These are phyloP conservation scores for Acanthamoeba sp. DNA, from an alignment of 208 protist species.

Conservation along the genomic window DNA sequence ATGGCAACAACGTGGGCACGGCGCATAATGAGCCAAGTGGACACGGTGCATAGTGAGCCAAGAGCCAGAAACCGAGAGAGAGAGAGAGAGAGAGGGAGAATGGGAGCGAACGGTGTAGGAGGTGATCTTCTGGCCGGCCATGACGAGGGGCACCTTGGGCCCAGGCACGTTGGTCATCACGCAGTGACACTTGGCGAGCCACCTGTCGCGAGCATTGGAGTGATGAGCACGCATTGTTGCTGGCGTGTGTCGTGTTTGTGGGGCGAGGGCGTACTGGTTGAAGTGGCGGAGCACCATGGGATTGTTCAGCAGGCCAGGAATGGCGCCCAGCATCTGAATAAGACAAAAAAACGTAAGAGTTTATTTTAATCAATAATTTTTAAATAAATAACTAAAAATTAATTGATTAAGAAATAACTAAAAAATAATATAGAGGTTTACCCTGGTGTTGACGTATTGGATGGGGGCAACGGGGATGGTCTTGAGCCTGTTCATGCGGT, in stretches of 20 bases:
- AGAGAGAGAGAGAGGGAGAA: too few species aligned
- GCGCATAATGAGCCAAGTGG: too few species aligned
- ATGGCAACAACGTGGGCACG: too few species aligned
- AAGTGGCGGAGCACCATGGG: conserved; percentile 7
- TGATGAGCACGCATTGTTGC: too few species aligned
- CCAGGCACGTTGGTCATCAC: conserved; percentile 61
- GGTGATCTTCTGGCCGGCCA: conserved; percentile 39
- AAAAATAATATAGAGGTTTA: not conserved
- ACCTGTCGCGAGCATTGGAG: not conserved
- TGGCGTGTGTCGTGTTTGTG: not conserved
- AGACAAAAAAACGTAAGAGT: too few species aligned
- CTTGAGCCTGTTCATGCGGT: not conserved
- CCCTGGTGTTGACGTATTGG: not conserved
- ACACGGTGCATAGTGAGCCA: too few species aligned
- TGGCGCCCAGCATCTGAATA: not conserved
- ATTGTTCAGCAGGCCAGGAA: conserved; percentile 8
- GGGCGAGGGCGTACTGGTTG: not conserved
- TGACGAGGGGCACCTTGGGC: conserved; percentile 27
- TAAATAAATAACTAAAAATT: too few species aligned
- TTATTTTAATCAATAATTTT: too few species aligned
- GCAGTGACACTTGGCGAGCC: not conserved
- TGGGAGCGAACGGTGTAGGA: not conserved
- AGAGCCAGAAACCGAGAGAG: too few species aligned
- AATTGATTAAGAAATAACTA: too few species aligned
- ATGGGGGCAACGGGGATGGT: not conserved